Evolutionary conservation across 257 asterid species (phyloP).

Genomic region (Handroanthus guayacan): DNA sequence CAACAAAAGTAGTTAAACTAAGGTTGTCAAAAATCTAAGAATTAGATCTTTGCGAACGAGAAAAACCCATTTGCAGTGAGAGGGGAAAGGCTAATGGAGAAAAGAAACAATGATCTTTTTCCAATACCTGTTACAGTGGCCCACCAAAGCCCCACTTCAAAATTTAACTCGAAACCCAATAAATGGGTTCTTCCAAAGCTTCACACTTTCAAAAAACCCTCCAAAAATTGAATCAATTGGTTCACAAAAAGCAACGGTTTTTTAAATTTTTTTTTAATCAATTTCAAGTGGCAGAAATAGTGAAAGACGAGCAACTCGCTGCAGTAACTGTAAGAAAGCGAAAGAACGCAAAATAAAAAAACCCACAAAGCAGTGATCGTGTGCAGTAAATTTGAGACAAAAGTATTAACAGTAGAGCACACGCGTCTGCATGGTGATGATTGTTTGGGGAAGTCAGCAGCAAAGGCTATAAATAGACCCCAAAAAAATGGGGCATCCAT

Average conservation of each 20-base stretch:
- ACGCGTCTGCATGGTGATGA: conserved; percentile 50
- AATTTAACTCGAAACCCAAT: conserved; percentile 27
- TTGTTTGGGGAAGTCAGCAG: conserved; percentile 43
- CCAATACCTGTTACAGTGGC: conserved; percentile 44
- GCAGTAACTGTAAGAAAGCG: conserved; percentile 25
- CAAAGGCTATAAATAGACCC: conserved; percentile 26
- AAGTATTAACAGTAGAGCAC: conserved; percentile 25
- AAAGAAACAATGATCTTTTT: conserved; percentile 37
- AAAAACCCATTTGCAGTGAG: conserved; percentile 29
- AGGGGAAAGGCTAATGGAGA: conserved; percentile 21
- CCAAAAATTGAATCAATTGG: conserved; percentile 40
- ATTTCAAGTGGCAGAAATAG: conserved; percentile 29
- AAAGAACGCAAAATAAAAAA: background rate
- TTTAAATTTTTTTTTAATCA: background rate
- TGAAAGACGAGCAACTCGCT: conserved; percentile 3
- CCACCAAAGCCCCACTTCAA: conserved; percentile 49
- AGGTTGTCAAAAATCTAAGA: background rate
- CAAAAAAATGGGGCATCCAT: conserved; percentile 19
- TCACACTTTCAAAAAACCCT: conserved; percentile 40
- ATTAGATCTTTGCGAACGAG: conserved; percentile 20
- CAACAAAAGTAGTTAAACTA: background rate
- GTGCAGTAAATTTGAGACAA: conserved; percentile 34
- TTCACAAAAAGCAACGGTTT: conserved; percentile 7
- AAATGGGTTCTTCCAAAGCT: conserved; percentile 35
- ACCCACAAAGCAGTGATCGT: conserved; percentile 27